Conservation (phyloP, 2,329 filamentous ascomycete genomes). For the Macrophomina pseudophaseolina region DNA sequence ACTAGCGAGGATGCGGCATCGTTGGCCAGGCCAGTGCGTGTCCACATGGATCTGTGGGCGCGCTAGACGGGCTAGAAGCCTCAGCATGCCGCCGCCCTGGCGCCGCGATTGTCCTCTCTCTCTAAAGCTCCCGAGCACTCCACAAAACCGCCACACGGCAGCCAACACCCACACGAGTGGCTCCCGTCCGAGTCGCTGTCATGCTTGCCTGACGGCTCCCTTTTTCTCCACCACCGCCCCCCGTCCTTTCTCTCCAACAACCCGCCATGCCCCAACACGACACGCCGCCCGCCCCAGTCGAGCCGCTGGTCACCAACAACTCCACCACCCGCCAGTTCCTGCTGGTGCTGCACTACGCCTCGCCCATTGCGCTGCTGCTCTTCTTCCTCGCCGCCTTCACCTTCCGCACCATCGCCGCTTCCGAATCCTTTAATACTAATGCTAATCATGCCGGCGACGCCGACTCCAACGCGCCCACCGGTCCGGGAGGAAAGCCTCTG, state of each 20-base stretch:
- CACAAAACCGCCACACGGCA: constrained; percentile 21
- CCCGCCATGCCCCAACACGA: constrained; percentile 29
- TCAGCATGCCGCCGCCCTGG: constrained; percentile 15
- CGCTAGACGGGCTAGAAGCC: constrained; percentile 15
- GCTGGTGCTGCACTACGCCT: constrained; percentile 59
- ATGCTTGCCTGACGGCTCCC: constrained; percentile 25
- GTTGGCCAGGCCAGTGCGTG: not conserved
- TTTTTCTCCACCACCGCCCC: constrained; percentile 24
- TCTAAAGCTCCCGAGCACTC: constrained; percentile 23
- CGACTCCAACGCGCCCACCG: constrained; percentile 55
- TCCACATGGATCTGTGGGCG: constrained; percentile 5
- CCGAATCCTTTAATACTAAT: constrained; percentile 49
- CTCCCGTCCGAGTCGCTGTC: constrained; percentile 24
- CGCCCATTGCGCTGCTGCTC: constrained; percentile 67
- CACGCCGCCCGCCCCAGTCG: constrained; percentile 22
- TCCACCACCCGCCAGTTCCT: constrained; percentile 33
- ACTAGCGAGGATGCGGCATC: constrained; percentile 12
- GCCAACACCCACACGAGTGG: constrained; percentile 19
- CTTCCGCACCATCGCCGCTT: constrained; percentile 62
- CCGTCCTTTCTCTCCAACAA: constrained; percentile 20
- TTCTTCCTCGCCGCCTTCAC: constrained; percentile 69
- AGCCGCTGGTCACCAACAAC: constrained; percentile 17
- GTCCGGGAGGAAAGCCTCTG: constrained; percentile 88
- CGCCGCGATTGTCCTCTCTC: constrained; percentile 24
- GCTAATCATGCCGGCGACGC: constrained; percentile 28